Evolutionary conservation across 306 rosid species (phyloP).

Genomic region (Fagus sylvatica): DNA sequence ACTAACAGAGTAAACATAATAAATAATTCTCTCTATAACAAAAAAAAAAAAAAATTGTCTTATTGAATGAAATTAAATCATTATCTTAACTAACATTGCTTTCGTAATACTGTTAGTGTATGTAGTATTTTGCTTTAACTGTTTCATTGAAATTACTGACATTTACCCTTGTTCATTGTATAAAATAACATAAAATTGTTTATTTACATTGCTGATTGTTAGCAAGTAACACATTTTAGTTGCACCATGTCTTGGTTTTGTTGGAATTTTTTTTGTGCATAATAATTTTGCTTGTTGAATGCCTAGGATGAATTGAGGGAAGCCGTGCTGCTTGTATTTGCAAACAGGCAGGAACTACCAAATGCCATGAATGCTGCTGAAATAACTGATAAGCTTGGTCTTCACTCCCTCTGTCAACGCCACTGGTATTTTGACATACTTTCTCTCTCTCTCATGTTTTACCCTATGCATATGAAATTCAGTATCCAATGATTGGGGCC

Average conservation of each 20-base stretch:
- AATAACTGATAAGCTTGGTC: no score
- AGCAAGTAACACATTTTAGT: neutral
- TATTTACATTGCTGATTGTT: neutral
- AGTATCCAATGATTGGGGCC: neutral
- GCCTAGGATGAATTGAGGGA: no score
- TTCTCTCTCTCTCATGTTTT: neutral
- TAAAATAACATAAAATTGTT: no score
- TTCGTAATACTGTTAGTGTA: neutral
- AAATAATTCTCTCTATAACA: no score
- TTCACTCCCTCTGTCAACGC: conserved; percentile 37
- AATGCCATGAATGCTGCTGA: conserved; percentile 24
- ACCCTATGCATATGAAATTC: neutral
- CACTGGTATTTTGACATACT: conserved; percentile 39
- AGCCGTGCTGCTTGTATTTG: no score
- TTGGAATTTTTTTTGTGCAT: neutral
- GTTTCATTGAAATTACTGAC: neutral
- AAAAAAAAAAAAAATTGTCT: no score
- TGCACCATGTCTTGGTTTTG: neutral
- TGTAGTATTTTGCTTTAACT: neutral
- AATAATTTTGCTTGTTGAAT: no score
- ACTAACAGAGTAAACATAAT: no score
- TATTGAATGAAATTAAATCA: neutral
- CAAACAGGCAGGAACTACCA: neutral
- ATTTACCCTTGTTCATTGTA: neutral
- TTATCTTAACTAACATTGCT: no score